Evolutionary conservation across 225 moss, liverwort and hornwort genomes (phyloP).

Genomic region (Marchantia paleacea): DNA sequence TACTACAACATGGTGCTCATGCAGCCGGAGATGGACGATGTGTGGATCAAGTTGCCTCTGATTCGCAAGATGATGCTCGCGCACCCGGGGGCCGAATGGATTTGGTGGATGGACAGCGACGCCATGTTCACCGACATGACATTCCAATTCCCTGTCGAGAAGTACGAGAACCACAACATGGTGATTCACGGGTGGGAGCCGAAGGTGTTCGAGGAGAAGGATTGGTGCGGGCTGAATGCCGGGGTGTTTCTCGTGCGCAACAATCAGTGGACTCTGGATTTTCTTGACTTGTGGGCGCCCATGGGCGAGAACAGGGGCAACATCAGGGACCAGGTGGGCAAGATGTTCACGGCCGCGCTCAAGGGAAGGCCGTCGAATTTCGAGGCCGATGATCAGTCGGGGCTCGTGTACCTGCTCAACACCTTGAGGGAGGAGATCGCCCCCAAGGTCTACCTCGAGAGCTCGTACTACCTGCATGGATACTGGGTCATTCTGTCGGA

Average conservation of each 20-base stretch:
- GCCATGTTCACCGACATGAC: constrained; percentile 44
- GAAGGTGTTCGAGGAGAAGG: constrained; percentile 39
- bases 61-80: constrained; percentile 45
- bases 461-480: constrained; percentile 38
- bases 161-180: constrained; percentile 37
- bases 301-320: constrained; percentile 38
- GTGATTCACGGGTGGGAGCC: constrained; percentile 39
- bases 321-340: constrained; percentile 29
- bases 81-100: constrained; percentile 44
- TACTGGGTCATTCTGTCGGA: constrained; percentile 45
- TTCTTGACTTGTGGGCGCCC: constrained; percentile 43
- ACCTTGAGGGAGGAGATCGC: constrained; percentile 22
- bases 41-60: constrained; percentile 38
- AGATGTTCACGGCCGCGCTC: constrained; percentile 32
- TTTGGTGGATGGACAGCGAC: constrained; percentile 53
- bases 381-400: constrained; percentile 44
- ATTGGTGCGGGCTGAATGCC: constrained; percentile 46
- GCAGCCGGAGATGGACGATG: constrained; percentile 35
- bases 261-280: constrained; percentile 44
- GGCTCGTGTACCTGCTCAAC: constrained; percentile 35
- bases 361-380: constrained; percentile 23
- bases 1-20: constrained; percentile 42
- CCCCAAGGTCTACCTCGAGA: constrained; percentile 36
- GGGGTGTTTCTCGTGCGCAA: constrained; percentile 41
- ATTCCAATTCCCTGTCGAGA: constrained; percentile 40